Conservation (phyloP, 2,329 filamentous ascomycete species). For the Parascedosporium putredinis region DNA sequence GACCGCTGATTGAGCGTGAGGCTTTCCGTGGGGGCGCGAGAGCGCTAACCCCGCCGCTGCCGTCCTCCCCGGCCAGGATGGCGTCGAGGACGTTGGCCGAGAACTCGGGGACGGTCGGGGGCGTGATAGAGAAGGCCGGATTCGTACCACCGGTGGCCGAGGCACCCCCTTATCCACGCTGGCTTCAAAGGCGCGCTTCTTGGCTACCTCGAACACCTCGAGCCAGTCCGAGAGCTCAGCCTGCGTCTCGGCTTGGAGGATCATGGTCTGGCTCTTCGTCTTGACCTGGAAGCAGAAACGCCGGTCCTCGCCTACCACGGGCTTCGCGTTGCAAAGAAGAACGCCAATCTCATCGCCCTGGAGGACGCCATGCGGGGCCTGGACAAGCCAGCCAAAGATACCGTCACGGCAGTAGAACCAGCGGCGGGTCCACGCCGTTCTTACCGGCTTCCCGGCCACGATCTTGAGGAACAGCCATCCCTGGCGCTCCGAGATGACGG, state of each 20-base stretch:
- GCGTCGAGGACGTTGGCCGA: constrained; percentile 68
- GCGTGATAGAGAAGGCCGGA: constrained; percentile 85
- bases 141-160: constrained; percentile 41
- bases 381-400: constrained; percentile 89
- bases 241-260: constrained; percentile 90
- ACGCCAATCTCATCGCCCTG: constrained; percentile 96
- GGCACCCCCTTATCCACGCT: constrained; percentile 43
- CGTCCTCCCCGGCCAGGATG: constrained; percentile 31
- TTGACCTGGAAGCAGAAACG: constrained; percentile 98
- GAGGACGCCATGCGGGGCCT: constrained; percentile 75
- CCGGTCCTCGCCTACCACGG: constrained; percentile 83
- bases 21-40: constrained; percentile 27
- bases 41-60: constrained; percentile 32
- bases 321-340: constrained; percentile 82
- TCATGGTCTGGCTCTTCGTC: constrained; percentile 83
- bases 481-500: constrained; percentile 67
- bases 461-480: constrained; percentile 85
- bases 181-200: constrained; percentile 79
- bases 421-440: constrained; percentile 78
- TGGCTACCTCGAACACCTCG: constrained; percentile 83
- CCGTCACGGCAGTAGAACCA: constrained; percentile 97
- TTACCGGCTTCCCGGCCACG: constrained; percentile 75
- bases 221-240: constrained; percentile 90
- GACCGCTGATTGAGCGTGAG: constrained; percentile 39
- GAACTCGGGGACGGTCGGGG: constrained; percentile 81